phyloP scores from a whole-genome alignment of 306 rosid species.

The Delonix regia region DNA sequence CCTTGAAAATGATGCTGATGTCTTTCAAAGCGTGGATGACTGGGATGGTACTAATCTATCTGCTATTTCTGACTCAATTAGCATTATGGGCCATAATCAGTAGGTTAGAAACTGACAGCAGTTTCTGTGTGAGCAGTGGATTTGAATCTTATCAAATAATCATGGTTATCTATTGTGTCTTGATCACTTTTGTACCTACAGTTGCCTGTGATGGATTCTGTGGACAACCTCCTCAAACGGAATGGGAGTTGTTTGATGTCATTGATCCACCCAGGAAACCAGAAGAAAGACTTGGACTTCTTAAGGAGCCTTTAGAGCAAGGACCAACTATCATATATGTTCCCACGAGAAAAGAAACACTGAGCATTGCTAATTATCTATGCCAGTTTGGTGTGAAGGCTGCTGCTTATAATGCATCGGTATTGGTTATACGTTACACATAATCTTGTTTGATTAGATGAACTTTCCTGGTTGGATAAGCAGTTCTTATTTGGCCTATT shows the following conservation, averaged over 20 bases:
- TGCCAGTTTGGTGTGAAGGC: constrained; percentile 80
- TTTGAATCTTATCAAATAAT: constrained; percentile 4
- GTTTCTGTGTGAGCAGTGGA: constrained; percentile 10
- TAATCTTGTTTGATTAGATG: constrained; percentile 29
- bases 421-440: constrained; percentile 40
- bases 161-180: constrained; percentile 8
- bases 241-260: constrained; percentile 41
- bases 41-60: constrained; percentile 70
- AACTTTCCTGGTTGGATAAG: constrained; percentile 4
- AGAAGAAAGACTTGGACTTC: constrained; percentile 52
- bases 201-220: constrained; percentile 72
- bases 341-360: constrained; percentile 85
- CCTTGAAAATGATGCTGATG: constrained; percentile 79
- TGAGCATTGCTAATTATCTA: constrained; percentile 67
- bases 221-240: constrained; percentile 52
- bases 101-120: constrained; percentile 29
- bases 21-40: constrained; percentile 70
- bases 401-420: constrained; percentile 93
- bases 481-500: background rate
- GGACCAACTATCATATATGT: constrained; percentile 87
- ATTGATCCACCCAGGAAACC: constrained; percentile 48
- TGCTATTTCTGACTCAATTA: background rate
- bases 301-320: constrained; percentile 53
- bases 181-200: constrained; percentile 43
- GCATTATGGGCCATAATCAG: constrained; percentile 20